Percentiles rank a stretch among this genome's conserved stretches.
phyloP scores from a whole-genome alignment of 805 yeast genomes.

The Metschnikowia kunwiensis region DNA sequence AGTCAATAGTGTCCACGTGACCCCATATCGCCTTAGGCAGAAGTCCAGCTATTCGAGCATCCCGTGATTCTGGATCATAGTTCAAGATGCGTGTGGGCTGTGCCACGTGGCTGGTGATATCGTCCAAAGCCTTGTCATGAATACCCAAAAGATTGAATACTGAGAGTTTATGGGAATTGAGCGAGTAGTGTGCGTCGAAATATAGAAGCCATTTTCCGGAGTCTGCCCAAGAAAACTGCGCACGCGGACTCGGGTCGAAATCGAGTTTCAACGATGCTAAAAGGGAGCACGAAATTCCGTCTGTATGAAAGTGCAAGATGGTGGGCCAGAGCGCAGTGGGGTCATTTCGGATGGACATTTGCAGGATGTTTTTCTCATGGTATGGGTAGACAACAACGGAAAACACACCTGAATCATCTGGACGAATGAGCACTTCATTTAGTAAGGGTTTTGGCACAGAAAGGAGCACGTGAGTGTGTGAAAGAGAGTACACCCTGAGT shows the following conservation, averaged over 20 bases:
- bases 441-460: conserved; percentile 33
- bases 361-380: conserved; percentile 12
- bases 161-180: conserved; percentile 29
- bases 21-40: conserved; percentile 7
- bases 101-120: conserved; percentile 6
- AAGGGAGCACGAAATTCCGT: conserved; percentile 31
- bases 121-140: conserved; percentile 6
- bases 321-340: conserved; percentile 11
- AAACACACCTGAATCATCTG: conserved; percentile 27
- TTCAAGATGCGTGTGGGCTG: conserved; percentile 6
- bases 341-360: neutral
- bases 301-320: conserved; percentile 29
- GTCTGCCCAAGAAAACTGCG: conserved; percentile 29
- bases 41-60: conserved; percentile 1
- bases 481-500: conserved; percentile 35
- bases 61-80: neutral
- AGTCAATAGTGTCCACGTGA: conserved; percentile 1
- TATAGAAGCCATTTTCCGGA: conserved; percentile 35
- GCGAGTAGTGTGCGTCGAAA: conserved; percentile 22
- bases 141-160: conserved; percentile 30
- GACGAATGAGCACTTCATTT: conserved; percentile 19
- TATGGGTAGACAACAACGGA: conserved; percentile 29
- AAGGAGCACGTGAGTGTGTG: conserved; percentile 31
- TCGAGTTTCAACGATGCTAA: conserved; percentile 20
- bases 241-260: conserved; percentile 16